These are phyloP conservation scores for Pyricularia sp. DNA, from an alignment of 2,329 filamentous ascomycete genomes.

Conservation along the genomic window DNA sequence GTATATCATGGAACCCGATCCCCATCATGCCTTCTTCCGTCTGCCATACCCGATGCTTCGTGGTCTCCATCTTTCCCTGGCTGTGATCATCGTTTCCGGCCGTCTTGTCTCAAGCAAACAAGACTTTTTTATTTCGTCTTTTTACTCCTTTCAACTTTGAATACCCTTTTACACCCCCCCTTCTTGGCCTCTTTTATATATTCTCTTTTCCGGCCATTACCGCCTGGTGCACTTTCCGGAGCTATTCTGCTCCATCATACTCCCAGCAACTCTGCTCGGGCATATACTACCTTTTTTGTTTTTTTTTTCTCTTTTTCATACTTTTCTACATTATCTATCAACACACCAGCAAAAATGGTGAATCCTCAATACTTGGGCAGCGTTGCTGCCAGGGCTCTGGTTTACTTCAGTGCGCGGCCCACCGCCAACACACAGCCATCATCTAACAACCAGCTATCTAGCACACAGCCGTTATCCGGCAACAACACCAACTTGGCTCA, in stretches of 20 bases:
- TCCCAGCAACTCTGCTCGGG: not conserved
- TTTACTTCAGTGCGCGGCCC: constrained; percentile 9
- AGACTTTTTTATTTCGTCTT: not conserved
- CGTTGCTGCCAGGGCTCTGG: constrained; percentile 13
- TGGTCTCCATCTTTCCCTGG: not conserved
- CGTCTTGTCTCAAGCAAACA: not conserved
- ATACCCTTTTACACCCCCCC: not conserved
- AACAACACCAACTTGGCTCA: not conserved
- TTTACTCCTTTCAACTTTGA: not conserved
- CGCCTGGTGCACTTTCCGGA: not conserved
- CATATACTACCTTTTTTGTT: not conserved
- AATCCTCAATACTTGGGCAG: constrained; percentile 9
- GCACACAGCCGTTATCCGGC: not conserved
- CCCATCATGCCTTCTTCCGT: not conserved
- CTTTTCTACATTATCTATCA: not conserved
- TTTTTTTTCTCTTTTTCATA: not conserved
- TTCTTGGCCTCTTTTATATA: not conserved
- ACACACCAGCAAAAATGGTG: constrained; percentile 3
- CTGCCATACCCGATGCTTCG: not conserved
- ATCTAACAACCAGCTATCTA: not conserved
- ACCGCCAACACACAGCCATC: constrained; percentile 1
- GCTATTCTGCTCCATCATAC: not conserved
- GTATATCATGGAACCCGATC: not conserved
- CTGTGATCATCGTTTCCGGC: not conserved
- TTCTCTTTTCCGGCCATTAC: not conserved